These are phyloP conservation scores for Cercospora janseana DNA, from an alignment of 2,329 filamentous ascomycete genomes.

Conservation along the genomic window DNA sequence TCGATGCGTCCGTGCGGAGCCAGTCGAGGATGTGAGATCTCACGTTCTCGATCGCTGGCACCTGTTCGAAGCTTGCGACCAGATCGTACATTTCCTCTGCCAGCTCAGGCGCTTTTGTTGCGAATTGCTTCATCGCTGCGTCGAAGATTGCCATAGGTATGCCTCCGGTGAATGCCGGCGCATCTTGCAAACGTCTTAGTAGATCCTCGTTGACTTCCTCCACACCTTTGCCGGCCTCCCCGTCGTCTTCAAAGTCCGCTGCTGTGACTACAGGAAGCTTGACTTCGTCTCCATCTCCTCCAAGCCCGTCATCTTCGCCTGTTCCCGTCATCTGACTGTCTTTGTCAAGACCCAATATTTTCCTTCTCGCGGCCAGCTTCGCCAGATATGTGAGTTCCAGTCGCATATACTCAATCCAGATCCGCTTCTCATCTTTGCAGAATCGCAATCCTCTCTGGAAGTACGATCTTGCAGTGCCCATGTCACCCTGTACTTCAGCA, in stretches of 20 bases:
- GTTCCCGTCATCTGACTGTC: conserved; percentile 47
- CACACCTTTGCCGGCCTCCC: conserved; percentile 49
- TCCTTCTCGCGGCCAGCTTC: conserved; percentile 72
- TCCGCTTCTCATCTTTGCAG: conserved; percentile 67
- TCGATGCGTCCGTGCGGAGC: conserved; percentile 54
- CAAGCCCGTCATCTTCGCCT: conserved; percentile 39
- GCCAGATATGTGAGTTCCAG: conserved; percentile 90
- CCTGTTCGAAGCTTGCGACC: conserved; percentile 66
- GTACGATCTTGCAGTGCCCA: conserved; percentile 78
- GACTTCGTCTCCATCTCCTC: conserved; percentile 55
- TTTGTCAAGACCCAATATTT: conserved; percentile 62
- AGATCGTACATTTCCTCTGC: conserved; percentile 78
- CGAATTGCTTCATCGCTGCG: conserved; percentile 73
- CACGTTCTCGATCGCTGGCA: conserved; percentile 65
- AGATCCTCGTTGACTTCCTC: conserved; percentile 51
- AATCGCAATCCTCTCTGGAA: conserved; percentile 89
- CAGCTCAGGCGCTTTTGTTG: conserved; percentile 59
- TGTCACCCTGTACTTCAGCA: conserved; percentile 78
- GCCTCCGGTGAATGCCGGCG: conserved; percentile 84
- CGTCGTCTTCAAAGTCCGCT: conserved; percentile 54
- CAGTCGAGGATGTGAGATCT: conserved; percentile 69
- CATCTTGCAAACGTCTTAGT: conserved; percentile 64
- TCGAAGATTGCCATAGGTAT: conserved; percentile 93
- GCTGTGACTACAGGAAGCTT: conserved; percentile 59
- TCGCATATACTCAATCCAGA: conserved; percentile 90